Percentiles rank a stretch among this genome's conserved stretches.
phyloP scores from a whole-genome alignment of 768 basidiomycete genomes.

The Vararia minispora region DNA sequence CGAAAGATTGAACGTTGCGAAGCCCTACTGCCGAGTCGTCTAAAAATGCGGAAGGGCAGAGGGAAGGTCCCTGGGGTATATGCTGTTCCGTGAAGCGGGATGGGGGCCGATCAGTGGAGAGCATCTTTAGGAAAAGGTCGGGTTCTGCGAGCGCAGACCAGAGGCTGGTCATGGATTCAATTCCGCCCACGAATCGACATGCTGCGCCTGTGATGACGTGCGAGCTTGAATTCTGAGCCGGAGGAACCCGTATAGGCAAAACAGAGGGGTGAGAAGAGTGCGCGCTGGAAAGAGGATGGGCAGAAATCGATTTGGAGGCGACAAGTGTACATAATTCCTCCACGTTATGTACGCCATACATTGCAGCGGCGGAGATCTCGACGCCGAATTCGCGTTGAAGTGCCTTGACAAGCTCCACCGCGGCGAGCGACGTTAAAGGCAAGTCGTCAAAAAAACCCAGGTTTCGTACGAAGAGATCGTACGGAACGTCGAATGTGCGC shows the following conservation, averaged over 20 bases:
- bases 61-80: background rate
- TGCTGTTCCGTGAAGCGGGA: background rate
- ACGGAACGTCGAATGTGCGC: constrained; percentile 9
- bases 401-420: background rate
- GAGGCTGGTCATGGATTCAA: background rate
- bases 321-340: too few species aligned
- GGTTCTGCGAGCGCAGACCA: constrained; percentile 4
- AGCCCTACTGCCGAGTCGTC: background rate
- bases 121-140: background rate
- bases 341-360: too few species aligned
- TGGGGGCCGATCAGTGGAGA: background rate
- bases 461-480: too few species aligned
- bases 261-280: too few species aligned
- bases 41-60: background rate
- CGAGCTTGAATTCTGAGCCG: too few species aligned
- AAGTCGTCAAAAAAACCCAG: too few species aligned
- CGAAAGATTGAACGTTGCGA: too few species aligned
- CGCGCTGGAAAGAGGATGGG: too few species aligned
- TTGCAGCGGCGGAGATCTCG: too few species aligned
- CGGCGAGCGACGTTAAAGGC: too few species aligned
- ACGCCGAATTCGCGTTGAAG: background rate
- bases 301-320: too few species aligned
- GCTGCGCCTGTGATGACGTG: constrained; percentile 1
- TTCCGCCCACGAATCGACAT: constrained; percentile 3
- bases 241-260: too few species aligned